Base-by-base conservation (phyloP, 164 flowering plant genomes). In the Sextonia rubra region DNA sequence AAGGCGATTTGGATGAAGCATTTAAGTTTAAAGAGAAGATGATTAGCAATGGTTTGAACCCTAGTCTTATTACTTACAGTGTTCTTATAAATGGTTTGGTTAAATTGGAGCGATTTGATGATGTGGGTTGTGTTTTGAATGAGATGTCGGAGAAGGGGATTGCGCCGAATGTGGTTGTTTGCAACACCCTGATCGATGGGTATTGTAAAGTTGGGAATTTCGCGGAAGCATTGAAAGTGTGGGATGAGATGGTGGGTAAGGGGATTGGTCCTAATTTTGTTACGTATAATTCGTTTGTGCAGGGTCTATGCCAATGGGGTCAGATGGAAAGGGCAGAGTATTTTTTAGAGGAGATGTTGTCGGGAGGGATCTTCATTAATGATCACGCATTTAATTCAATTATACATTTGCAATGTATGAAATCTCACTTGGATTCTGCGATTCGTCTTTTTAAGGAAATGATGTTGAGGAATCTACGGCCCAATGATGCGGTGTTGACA, bases 121-220 rank as follows among this genome's bases (percentile, higher is more conserved):
- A 86, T 71, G 92, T 85, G 9, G 73, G 80, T 69, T 25, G 56
- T 77, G 72, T 90, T 61, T 76, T 90, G 75, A 77, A 81, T 73
- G 94, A 90, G 64, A 86, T 89, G 91, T 60, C 60, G 20, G 75
- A 66, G 1, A 81, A 75, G 65, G 87, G 90, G 27, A 73, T 85
- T 77, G 76, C 61, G 4, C 87, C 86, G 15, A 88, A 88, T 80
- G 87, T 75, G 73, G 79, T 86, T 75, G 77, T 88, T 30, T 90
- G 81, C 66, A 88, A 89, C 75, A 83, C 89, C 8, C 69, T 90
- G 76, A 87, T 92, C 73, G 83, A 84, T 79, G 95, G 97, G 48
- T 84, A 79, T 37, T 87, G 89, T 76, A 86, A 72, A 78, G 66
- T 64, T 2, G 89, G 93, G 66, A 80, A 84, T 64, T 48, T 83